These are phyloP conservation scores for Xerocomus minutiporus DNA, from an alignment of 1,284 basidiomycete species.

Conservation along the genomic window DNA sequence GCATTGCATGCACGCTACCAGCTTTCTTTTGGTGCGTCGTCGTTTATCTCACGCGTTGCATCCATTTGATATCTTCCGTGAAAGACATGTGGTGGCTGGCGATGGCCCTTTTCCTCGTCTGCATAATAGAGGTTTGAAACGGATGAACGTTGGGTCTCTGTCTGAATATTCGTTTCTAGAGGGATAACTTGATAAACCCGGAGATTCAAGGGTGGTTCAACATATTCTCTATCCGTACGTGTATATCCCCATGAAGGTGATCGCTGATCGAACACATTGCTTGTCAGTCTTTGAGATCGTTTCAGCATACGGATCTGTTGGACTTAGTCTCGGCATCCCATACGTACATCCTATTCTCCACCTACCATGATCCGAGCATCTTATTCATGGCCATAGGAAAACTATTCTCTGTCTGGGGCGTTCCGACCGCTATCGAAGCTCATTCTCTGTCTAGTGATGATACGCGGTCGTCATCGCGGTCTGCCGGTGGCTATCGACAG, in stretches of 20 bases:
- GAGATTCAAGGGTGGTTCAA: conserved; percentile 65
- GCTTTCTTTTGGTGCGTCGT: conserved; percentile 72
- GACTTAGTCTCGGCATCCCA: conserved; percentile 71
- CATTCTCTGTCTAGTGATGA: conserved; percentile 82
- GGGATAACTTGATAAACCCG: conserved; percentile 51
- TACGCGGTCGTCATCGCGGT: conserved; percentile 89
- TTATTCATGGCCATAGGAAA: conserved; percentile 42
- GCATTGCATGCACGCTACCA: conserved; percentile 80
- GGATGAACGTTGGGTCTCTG: background rate
- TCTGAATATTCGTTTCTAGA: conserved; percentile 36
- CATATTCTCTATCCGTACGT: conserved; percentile 69
- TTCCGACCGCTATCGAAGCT: conserved; percentile 83
- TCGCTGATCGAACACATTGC: background rate
- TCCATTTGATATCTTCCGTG: conserved; percentile 4
- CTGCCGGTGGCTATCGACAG: conserved; percentile 87
- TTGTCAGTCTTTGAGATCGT: conserved; percentile 77
- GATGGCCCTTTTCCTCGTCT: conserved; percentile 73
- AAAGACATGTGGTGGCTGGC: conserved; percentile 89
- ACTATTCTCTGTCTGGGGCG: conserved; percentile 78
- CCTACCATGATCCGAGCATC: background rate
- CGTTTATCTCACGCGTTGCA: background rate
- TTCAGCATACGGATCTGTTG: conserved; percentile 90
- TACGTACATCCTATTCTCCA: conserved; percentile 37
- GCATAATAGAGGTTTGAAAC: conserved; percentile 75
- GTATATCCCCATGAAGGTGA: background rate